phyloP scores from a whole-genome alignment of 768 basidiomycete genomes.

The Austroboletus eburneus region DNA sequence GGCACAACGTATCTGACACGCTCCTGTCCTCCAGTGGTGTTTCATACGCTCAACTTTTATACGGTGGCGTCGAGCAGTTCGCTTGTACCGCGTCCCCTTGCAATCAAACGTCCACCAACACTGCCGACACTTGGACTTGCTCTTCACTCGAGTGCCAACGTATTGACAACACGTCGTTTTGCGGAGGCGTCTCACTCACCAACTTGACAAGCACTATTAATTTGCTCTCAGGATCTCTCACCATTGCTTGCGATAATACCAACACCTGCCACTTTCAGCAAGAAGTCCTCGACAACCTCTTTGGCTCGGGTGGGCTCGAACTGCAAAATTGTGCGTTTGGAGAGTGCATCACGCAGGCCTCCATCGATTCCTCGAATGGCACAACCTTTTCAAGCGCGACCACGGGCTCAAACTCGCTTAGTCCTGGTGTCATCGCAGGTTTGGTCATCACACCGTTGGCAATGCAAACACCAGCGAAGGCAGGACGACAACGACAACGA shows the following conservation, averaged over 20 bases:
- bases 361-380: slow-evolving; percentile 56
- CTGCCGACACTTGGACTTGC: slow-evolving; percentile 61
- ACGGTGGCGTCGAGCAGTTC: slow-evolving; percentile 85
- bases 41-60: slow-evolving; percentile 74
- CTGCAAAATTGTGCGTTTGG: slow-evolving; percentile 77
- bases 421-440: slow-evolving; percentile 86
- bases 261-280: slow-evolving; percentile 79
- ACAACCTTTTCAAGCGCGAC: slow-evolving; percentile 30
- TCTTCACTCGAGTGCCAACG: slow-evolving; percentile 73
- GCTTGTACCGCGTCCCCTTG: slow-evolving; percentile 75
- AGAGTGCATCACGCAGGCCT: slow-evolving; percentile 81
- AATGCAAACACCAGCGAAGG: too few species aligned
- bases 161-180: slow-evolving; percentile 65
- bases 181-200: slow-evolving; percentile 47
- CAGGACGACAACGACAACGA: too few species aligned
- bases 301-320: slow-evolving; percentile 69
- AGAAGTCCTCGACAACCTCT: slow-evolving; percentile 55
- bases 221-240: slow-evolving; percentile 57
- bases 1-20: slow-evolving; percentile 36
- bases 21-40: slow-evolving; percentile 41
- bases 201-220: slow-evolving; percentile 65
- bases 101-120: slow-evolving; percentile 46
- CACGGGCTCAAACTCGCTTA: slow-evolving; percentile 44
- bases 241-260: slow-evolving; percentile 61
- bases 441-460: too few species aligned